These are phyloP conservation scores for Camellia granthamiana DNA, from an alignment of 148 eudicot genomes.

Conservation along the genomic window DNA sequence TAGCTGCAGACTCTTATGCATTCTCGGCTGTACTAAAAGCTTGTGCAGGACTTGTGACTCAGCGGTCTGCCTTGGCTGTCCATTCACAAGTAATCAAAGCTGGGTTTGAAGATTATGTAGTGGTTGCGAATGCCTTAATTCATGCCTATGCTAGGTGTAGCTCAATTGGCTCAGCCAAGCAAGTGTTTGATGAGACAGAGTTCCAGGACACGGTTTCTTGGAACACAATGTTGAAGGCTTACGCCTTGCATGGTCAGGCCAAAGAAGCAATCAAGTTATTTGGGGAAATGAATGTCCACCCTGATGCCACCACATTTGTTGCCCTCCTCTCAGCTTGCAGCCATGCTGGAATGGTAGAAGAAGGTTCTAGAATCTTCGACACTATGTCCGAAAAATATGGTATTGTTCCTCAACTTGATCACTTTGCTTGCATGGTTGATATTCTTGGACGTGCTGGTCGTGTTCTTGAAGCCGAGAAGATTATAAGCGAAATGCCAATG, in stretches of 20 bases:
- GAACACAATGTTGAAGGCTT: slow-evolving; percentile 59
- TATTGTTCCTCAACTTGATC: slow-evolving; percentile 49
- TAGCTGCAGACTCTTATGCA: slow-evolving; percentile 33
- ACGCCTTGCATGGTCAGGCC: slow-evolving; percentile 50
- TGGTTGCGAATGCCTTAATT: slow-evolving; percentile 44
- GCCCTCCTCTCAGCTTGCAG: slow-evolving; percentile 61
- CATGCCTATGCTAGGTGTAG: slow-evolving; percentile 59
- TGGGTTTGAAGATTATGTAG: slow-evolving; percentile 31
- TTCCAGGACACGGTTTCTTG: slow-evolving; percentile 43
- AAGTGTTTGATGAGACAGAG: slow-evolving; percentile 40
- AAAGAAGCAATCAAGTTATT: slow-evolving; percentile 33
- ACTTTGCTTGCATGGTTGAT: slow-evolving; percentile 59
- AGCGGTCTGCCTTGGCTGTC: slow-evolving; percentile 31
- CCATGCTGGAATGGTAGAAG: slow-evolving; percentile 55
- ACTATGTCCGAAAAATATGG: slow-evolving; percentile 35
- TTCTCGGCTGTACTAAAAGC: slow-evolving; percentile 42
- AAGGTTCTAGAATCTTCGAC: slow-evolving; percentile 40
- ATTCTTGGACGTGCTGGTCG: slow-evolving; percentile 51
- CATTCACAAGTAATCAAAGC: slow-evolving; percentile 35
- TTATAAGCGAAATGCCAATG: slow-evolving; percentile 50
- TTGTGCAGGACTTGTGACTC: slow-evolving; percentile 48
- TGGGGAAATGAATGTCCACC: slow-evolving; percentile 33
- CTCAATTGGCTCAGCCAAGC: slow-evolving; percentile 27
- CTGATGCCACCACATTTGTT: slow-evolving; percentile 54
- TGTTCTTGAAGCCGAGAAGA: slow-evolving; percentile 35